Percentiles rank a stretch among this genome's conserved stretches.
Evolutionary conservation across 768 basidiomycete genomes (phyloP).

Genomic region (Naganishia vishniacii): DNA sequence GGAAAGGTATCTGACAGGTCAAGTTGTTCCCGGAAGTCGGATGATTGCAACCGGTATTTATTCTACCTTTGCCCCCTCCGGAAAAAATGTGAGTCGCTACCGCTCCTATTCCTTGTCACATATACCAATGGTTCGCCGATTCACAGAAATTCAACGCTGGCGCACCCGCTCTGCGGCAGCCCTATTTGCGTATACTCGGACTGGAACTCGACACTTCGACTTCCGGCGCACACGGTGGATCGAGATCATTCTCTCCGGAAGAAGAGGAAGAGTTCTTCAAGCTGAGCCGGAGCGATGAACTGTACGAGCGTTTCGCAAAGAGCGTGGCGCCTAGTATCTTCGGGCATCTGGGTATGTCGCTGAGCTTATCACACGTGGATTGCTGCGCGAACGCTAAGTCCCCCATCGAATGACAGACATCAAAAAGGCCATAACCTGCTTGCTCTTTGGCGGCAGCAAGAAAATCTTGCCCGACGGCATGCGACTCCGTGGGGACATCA

Average conservation of each 20-base stretch:
- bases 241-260: slow-evolving; percentile 72
- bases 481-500: slow-evolving; percentile 94
- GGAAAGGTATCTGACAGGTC: slow-evolving; percentile 84
- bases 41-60: slow-evolving; percentile 94
- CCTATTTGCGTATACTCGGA: slow-evolving; percentile 88
- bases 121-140: neutral
- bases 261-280: slow-evolving; percentile 95
- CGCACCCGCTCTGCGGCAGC: slow-evolving; percentile 83
- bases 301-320: slow-evolving; percentile 88
- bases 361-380: too few relatives aligned
- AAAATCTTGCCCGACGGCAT: slow-evolving; percentile 96
- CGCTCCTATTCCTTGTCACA: neutral
- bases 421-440: slow-evolving; percentile 91
- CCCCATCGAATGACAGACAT: slow-evolving; percentile 85
- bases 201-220: slow-evolving; percentile 80
- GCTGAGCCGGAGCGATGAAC: slow-evolving; percentile 77
- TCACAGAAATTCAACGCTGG: slow-evolving; percentile 54
- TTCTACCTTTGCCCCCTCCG: slow-evolving; percentile 78
- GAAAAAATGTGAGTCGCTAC: slow-evolving; percentile 63
- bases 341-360: slow-evolving; percentile 72
- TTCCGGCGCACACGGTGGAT: slow-evolving; percentile 69
- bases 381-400: too few relatives aligned
- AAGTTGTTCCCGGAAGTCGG: slow-evolving; percentile 91
- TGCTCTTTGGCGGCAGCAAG: slow-evolving; percentile 96
- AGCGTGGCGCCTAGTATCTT: slow-evolving; percentile 97